These are phyloP conservation scores for Ustilago cynodontis DNA, from an alignment of 1,284 basidiomycete species.

Conservation along the genomic window DNA sequence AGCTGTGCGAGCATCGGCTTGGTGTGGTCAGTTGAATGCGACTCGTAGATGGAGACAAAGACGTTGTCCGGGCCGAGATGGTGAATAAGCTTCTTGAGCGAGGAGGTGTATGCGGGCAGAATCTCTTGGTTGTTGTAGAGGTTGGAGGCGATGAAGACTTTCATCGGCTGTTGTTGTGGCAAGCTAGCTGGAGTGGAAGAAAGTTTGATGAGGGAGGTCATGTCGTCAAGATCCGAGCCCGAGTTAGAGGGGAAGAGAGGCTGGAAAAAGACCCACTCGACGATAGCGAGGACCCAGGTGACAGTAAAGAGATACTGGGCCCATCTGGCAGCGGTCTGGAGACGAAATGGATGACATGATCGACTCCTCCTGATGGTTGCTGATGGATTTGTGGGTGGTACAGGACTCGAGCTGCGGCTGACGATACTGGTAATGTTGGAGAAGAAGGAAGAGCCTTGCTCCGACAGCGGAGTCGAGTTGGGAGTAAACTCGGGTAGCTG, in stretches of 20 bases:
- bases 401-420: background rate
- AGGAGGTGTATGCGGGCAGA: slow-evolving; percentile 47
- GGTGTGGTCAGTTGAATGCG: slow-evolving; percentile 73
- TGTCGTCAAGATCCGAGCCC: slow-evolving; percentile 8
- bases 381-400: background rate
- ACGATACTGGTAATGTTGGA: slow-evolving; percentile 2
- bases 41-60: slow-evolving; percentile 76
- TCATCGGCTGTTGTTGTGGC: slow-evolving; percentile 13
- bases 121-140: slow-evolving; percentile 60
- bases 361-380: slow-evolving; percentile 1
- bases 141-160: slow-evolving; percentile 58
- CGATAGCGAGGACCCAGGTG: slow-evolving; percentile 34
- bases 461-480: slow-evolving; percentile 6
- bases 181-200: background rate
- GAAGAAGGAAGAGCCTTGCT: slow-evolving; percentile 5
- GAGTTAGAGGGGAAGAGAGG: slow-evolving; percentile 1
- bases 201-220: slow-evolving; percentile 4
- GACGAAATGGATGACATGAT: slow-evolving; percentile 9
- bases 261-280: slow-evolving; percentile 35
- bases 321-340: slow-evolving; percentile 9
- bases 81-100: slow-evolving; percentile 44
- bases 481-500: slow-evolving; percentile 13
- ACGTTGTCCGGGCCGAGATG: slow-evolving; percentile 73
- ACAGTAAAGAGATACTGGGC: slow-evolving; percentile 27
- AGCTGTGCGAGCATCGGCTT: slow-evolving; percentile 71